Conservation (phyloP, 2,329 filamentous ascomycete genomes). For the Botrytis aclada region DNA sequence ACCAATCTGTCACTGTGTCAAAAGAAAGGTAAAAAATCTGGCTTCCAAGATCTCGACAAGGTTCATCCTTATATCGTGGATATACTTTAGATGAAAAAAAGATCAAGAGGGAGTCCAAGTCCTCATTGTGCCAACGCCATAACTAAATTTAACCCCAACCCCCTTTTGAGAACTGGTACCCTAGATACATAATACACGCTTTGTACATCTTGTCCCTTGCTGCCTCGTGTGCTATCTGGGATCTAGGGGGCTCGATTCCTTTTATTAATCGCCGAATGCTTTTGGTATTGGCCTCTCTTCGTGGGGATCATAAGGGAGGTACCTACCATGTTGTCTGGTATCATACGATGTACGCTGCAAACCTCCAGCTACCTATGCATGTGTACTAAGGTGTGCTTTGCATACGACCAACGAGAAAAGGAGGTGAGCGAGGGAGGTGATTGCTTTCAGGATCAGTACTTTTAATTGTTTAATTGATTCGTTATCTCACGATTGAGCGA, state of each 20-base stretch:
- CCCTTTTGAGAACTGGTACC: constrained; percentile 9
- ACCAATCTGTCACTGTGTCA: not conserved
- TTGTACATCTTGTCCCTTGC: constrained; percentile 2
- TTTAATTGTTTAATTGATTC: not conserved
- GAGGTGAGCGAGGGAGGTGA: not conserved
- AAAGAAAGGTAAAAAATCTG: not conserved
- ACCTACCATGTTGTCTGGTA: not conserved
- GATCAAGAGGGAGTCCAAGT: constrained; percentile 15
- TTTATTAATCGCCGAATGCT: not conserved
- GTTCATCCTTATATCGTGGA: not conserved
- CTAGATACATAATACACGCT: not conserved
- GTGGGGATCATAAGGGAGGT: not conserved
- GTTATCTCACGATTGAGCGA: not conserved
- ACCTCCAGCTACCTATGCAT: not conserved
- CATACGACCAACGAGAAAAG: not conserved
- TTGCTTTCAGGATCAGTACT: not conserved
- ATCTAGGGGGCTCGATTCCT: not conserved
- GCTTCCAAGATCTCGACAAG: not conserved
- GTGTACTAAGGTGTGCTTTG: not conserved
- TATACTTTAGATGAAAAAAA: not conserved
- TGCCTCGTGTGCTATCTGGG: constrained; percentile 8
- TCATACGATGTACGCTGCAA: not conserved
- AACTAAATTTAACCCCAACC: not conserved
- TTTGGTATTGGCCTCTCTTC: not conserved
- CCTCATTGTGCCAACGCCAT: not conserved